Evolutionary conservation across 2,329 filamentous ascomycete species (phyloP).

Genomic region (Penicillium vulpinum): DNA sequence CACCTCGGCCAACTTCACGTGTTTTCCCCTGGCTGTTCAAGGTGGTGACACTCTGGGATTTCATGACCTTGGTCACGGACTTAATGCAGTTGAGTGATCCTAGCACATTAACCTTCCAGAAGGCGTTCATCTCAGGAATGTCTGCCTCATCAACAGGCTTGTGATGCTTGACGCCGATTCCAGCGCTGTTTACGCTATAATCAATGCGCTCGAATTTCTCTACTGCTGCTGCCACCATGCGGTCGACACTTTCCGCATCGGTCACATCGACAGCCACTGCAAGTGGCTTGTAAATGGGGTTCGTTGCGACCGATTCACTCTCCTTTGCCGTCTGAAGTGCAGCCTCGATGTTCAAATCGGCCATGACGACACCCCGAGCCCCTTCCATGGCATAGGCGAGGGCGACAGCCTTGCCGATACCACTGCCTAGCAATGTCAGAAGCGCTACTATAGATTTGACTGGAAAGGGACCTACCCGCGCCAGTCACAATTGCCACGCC

Average conservation of each 20-base stretch:
- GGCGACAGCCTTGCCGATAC: not conserved
- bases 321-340: not conserved
- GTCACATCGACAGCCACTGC: not conserved
- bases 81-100: not conserved
- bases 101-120: not conserved
- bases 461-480: too few relatives aligned
- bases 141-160: too few relatives aligned
- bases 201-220: not conserved
- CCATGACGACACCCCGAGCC: not conserved
- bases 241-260: not conserved
- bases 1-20: not conserved
- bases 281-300: not conserved
- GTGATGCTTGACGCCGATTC: not conserved
- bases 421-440: not conserved
- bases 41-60: not conserved
- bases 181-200: not conserved
- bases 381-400: not conserved
- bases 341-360: not conserved
- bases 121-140: too few relatives aligned
- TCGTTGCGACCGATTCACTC: not conserved
- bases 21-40: too few relatives aligned
- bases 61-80: not conserved
- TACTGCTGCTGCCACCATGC: not conserved
- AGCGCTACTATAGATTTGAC: too few relatives aligned
- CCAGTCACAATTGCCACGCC: too few relatives aligned